Evolutionary conservation across 2,329 filamentous ascomycete genomes (phyloP).

Genomic region (Alternaria gansuensis): DNA sequence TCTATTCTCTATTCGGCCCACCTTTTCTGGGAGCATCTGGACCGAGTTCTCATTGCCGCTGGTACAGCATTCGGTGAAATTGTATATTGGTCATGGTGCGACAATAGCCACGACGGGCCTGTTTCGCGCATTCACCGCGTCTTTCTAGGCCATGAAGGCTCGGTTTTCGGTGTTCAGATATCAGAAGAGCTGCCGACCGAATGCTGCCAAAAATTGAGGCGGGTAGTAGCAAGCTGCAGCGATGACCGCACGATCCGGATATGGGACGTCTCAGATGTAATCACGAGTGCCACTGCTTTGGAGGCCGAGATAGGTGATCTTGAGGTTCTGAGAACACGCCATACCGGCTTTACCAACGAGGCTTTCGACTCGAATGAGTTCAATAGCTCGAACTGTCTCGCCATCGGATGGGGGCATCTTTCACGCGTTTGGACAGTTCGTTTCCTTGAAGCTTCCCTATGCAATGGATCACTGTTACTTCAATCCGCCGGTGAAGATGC

Average conservation of each 20-base stretch:
- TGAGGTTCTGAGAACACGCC: constrained; percentile 42
- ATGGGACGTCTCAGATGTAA: constrained; percentile 77
- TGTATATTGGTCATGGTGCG: constrained; percentile 79
- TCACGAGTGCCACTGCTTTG: constrained; percentile 24
- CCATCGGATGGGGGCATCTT: constrained; percentile 82
- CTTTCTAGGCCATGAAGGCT: constrained; percentile 82
- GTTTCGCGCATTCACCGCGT: constrained; percentile 61
- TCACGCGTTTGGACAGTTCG: constrained; percentile 90
- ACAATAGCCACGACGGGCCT: constrained; percentile 34
- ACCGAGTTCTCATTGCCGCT: constrained; percentile 76
- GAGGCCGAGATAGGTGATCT: constrained; percentile 32
- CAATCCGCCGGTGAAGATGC: constrained; percentile 88
- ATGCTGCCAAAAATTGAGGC: constrained; percentile 54
- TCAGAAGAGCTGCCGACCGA: constrained; percentile 57
- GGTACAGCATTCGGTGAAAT: constrained; percentile 97
- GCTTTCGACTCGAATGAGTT: constrained; percentile 33
- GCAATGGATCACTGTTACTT: constrained; percentile 58
- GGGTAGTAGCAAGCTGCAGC: constrained; percentile 89
- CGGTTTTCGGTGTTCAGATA: constrained; percentile 88
- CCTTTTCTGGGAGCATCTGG: constrained; percentile 67
- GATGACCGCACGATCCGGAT: constrained; percentile 90
- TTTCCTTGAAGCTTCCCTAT: constrained; percentile 61
- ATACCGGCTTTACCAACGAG: constrained; percentile 58
- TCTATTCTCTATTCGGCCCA: constrained; percentile 90
- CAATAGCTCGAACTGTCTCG: constrained; percentile 59